These are phyloP conservation scores for Liquidambar formosana DNA, from an alignment of 164 flowering plant genomes.

Conservation along the genomic window DNA sequence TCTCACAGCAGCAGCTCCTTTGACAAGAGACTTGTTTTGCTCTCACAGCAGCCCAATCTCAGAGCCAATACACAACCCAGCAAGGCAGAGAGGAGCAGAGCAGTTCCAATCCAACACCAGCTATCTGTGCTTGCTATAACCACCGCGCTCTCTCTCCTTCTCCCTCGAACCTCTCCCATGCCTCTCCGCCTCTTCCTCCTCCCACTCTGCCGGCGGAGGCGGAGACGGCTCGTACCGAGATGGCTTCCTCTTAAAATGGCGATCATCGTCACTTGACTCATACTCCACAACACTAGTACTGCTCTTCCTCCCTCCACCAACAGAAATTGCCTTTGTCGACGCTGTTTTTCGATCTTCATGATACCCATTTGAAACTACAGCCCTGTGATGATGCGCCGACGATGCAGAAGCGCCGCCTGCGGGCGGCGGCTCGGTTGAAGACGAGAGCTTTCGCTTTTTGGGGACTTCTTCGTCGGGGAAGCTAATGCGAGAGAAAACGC, in stretches of 20 bases:
- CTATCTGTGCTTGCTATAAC: slow-evolving; percentile 29
- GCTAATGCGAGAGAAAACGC: slow-evolving; percentile 92
- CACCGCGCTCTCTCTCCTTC: slow-evolving; percentile 40
- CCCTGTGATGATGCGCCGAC: slow-evolving; percentile 21
- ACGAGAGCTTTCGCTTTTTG: slow-evolving; percentile 52
- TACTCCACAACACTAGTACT: slow-evolving; percentile 32
- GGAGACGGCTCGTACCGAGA: slow-evolving; percentile 62
- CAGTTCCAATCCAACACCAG: neutral
- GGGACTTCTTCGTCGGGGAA: slow-evolving; percentile 49
- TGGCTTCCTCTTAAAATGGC: slow-evolving; percentile 83
- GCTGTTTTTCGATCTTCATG: slow-evolving; percentile 39
- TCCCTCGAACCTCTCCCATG: slow-evolving; percentile 48
- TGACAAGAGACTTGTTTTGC: too few species aligned
- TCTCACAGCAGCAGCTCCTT: too few species aligned
- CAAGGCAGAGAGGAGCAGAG: too few species aligned
- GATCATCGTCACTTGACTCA: slow-evolving; percentile 80
- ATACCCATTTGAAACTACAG: slow-evolving; percentile 41
- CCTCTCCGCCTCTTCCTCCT: slow-evolving; percentile 50
- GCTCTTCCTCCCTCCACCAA: slow-evolving; percentile 16
- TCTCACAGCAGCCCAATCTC: too few species aligned
- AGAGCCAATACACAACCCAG: too few species aligned
- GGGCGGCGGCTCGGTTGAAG: slow-evolving; percentile 19
- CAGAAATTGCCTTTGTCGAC: slow-evolving; percentile 7
- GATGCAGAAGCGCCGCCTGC: slow-evolving; percentile 10
- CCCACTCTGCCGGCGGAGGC: slow-evolving; percentile 32